phyloP scores from a whole-genome alignment of 768 basidiomycete species.

The Suillus alpinus region DNA sequence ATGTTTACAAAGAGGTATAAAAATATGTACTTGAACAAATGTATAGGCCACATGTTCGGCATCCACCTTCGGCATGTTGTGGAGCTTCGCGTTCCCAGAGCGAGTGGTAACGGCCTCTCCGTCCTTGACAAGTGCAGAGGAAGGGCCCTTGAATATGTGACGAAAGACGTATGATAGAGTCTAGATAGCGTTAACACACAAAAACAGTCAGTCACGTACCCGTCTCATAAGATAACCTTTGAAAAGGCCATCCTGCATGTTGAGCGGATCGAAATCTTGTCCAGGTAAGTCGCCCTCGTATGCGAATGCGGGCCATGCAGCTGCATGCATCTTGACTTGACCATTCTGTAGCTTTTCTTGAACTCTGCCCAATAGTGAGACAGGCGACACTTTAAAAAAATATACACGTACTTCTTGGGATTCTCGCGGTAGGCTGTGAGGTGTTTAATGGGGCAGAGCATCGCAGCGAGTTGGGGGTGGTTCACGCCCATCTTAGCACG shows the following conservation, averaged over 20 bases:
- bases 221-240: background rate
- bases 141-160: too few species aligned
- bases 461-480: too few species aligned
- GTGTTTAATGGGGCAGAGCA: too few species aligned
- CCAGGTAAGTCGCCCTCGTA: constrained; percentile 4
- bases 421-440: too few species aligned
- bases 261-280: constrained; percentile 3
- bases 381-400: too few species aligned
- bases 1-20: background rate
- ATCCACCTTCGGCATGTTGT: background rate
- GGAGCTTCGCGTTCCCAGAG: constrained; percentile 2
- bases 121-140: background rate
- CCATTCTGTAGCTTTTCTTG: too few species aligned
- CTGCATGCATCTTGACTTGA: too few species aligned
- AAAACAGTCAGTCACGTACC: background rate
- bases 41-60: constrained; percentile 6
- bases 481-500: too few species aligned
- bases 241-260: background rate
- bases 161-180: too few species aligned
- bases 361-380: too few species aligned
- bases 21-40: background rate
- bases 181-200: background rate
- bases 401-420: too few species aligned
- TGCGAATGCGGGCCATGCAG: constrained; percentile 1
- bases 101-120: background rate